Evolutionary conservation across 768 basidiomycete species (phyloP).

Genomic region (Agrocybe chaxingu): DNA sequence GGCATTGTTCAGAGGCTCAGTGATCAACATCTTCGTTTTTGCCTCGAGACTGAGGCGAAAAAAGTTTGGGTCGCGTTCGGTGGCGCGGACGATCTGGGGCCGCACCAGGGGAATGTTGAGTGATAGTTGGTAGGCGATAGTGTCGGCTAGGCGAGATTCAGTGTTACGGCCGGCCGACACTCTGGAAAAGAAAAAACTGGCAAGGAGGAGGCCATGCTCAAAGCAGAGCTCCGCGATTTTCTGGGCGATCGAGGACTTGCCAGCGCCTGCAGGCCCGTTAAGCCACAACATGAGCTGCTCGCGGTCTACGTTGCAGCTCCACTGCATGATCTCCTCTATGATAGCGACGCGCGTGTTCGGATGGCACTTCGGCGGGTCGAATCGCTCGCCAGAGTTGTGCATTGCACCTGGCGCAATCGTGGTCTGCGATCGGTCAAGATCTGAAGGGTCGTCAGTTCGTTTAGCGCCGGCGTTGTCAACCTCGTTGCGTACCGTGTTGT

Average conservation of each 20-base stretch:
- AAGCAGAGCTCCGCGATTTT: slow-evolving; percentile 9
- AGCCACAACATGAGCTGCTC: slow-evolving; percentile 8
- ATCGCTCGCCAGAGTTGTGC: slow-evolving; percentile 8
- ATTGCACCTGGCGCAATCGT: slow-evolving; percentile 6
- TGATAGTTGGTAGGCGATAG: slow-evolving; percentile 28
- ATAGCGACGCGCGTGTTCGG: slow-evolving; percentile 6
- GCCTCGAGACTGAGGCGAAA: slow-evolving; percentile 12
- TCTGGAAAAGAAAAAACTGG: slow-evolving; percentile 34
- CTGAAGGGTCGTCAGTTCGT: background rate
- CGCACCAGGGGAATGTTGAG: slow-evolving; percentile 1
- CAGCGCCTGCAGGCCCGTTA: slow-evolving; percentile 11
- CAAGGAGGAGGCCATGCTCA: slow-evolving; percentile 18
- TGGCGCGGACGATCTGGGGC: slow-evolving; percentile 1
- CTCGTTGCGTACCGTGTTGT: too few species aligned
- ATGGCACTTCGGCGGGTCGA: slow-evolving; percentile 11
- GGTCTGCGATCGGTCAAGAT: background rate
- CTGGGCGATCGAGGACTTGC: slow-evolving; percentile 12
- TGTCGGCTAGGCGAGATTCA: slow-evolving; percentile 23
- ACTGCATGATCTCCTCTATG: slow-evolving; percentile 3
- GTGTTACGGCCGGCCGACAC: slow-evolving; percentile 20
- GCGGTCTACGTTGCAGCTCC: background rate
- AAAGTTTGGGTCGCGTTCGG: slow-evolving; percentile 13
- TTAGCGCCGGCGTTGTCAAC: too few species aligned
- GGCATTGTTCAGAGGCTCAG: slow-evolving; percentile 7
- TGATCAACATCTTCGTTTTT: slow-evolving; percentile 14